Evolutionary conservation across 208 protist species (phyloP), one percentile per base, ranked within the genome.

Genomic region (Trypanosoma theileri): DNA sequence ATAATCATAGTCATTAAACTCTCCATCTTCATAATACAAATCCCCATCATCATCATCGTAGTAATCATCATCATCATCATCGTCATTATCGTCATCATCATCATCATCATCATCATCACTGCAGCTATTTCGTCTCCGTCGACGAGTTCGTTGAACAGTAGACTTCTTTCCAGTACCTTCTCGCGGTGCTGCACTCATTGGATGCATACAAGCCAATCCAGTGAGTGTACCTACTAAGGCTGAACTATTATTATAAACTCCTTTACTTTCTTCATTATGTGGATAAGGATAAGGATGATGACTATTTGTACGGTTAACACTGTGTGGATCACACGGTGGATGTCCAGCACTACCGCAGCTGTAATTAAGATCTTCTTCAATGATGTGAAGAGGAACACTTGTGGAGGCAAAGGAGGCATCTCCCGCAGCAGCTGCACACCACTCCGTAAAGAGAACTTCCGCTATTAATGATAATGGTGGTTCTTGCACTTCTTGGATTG

Each of bases 371-470:
- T 75, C 69, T 19, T 21, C 35, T 31, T 51, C 53, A 13, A 75
- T 45, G 0, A 77, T 26, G 4, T 74, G 54, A 60, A 85, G 69
- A 11, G 48, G 52, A 8, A 78, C 71, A 14, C 44, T 14, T 31
- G 51, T 59, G 50, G 84, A 81, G 42, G 59, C 66, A 28, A 77
- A 76, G 8, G 82, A 75, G 1, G 59, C 66, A 22, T 79, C 83
- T 17, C 69, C 62, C 19, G 46, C 65, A 0, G 62, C 62, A 14
- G 69, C 59, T 7, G 62, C 48, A 40, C 68, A 73, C 62, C 67
- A 77, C 54, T 78, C 77, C 22, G n/a, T 61, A 42, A 78, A 78
- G 17, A 71, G 56, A 22, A 69, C 24, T 35, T 59, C 68, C n/a
- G 64, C 72, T 17, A 73, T 21, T 9, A 69, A 56, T 9, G 14